Evolutionary conservation across 202 grass and related monocot genomes (phyloP).

Genomic region (Schoenoplectus tabernaemontani): DNA sequence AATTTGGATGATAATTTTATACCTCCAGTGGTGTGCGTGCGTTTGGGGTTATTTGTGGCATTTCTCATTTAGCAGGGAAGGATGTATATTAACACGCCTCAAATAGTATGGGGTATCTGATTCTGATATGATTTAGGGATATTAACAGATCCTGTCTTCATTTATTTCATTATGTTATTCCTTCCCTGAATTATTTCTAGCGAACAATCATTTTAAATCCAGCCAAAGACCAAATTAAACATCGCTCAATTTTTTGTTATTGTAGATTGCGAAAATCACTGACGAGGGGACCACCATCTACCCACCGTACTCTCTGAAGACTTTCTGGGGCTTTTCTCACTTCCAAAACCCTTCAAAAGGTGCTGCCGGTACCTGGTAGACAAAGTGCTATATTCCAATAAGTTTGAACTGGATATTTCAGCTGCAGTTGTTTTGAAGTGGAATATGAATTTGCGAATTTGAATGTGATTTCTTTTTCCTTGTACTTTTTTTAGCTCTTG

Average conservation of each 20-base stretch:
- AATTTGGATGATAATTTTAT: neutral
- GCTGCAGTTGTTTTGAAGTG: conserved; percentile 6
- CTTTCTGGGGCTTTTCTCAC: conserved; percentile 69
- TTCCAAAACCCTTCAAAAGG: conserved; percentile 88
- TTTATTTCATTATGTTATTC: neutral
- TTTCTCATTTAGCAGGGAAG: neutral
- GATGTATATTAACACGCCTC: neutral
- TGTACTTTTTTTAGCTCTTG: neutral
- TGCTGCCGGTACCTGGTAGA: conserved; percentile 88
- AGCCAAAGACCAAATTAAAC: neutral
- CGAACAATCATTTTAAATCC: neutral
- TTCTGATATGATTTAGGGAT: neutral
- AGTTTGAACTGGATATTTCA: conserved; percentile 1
- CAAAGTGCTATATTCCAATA: neutral
- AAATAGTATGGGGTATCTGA: neutral
- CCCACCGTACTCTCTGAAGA: conserved; percentile 81
- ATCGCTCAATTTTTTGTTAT: neutral
- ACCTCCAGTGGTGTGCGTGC: neutral
- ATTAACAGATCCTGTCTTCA: neutral
- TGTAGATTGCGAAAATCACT: conserved; percentile 92
- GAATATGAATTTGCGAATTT: conserved; percentile 7
- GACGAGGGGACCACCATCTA: conserved; percentile 71
- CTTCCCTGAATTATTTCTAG: neutral
- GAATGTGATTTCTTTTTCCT: neutral
- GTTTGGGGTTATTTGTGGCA: neutral